phyloP scores from a whole-genome alignment of 148 eudicot species.

The Rhododendron vialii region DNA sequence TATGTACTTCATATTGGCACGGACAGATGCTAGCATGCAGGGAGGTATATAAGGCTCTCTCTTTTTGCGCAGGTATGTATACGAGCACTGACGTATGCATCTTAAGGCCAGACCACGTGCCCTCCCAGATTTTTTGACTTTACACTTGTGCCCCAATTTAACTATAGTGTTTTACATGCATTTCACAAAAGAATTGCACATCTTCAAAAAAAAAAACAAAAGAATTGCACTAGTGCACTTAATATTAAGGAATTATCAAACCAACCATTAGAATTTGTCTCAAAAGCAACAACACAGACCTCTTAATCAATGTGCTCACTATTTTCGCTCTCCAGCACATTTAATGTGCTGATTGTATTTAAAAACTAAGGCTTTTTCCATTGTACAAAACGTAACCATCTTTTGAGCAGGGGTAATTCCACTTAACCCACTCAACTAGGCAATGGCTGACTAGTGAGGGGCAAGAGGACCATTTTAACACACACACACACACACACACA shows the following conservation, averaged over 20 bases:
- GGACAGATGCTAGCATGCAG: background rate
- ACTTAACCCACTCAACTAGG: background rate
- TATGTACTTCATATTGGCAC: background rate
- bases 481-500: background rate
- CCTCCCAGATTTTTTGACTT: background rate
- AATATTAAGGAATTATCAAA: background rate
- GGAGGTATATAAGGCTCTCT: background rate
- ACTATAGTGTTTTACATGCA: background rate
- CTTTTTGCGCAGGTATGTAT: background rate
- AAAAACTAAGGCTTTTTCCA: background rate
- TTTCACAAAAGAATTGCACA: background rate
- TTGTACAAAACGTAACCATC: background rate
- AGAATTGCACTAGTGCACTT: background rate
- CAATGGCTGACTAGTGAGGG: background rate
- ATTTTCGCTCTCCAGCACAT: too few species aligned
- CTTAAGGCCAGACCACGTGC: background rate
- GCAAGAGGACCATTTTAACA: background rate
- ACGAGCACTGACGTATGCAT: too few species aligned
- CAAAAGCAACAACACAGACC: background rate
- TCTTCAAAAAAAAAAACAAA: too few species aligned
- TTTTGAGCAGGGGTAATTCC: too few species aligned
- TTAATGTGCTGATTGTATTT: too few species aligned
- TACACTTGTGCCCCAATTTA: background rate
- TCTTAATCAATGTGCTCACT: background rate
- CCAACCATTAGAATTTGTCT: background rate